Evolutionary conservation across 148 eudicot species (phyloP).

Genomic region (Chenopodium formosanum): DNA sequence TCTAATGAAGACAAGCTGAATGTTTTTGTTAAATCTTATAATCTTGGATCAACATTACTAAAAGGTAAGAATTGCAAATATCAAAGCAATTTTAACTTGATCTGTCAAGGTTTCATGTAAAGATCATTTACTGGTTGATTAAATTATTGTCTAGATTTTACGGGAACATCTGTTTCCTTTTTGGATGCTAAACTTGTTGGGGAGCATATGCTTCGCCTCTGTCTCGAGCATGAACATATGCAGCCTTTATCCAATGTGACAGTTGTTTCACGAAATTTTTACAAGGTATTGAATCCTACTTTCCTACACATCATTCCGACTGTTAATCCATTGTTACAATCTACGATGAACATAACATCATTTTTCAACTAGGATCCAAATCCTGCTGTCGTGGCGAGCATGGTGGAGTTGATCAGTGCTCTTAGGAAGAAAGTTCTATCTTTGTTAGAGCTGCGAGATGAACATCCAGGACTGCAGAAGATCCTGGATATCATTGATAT

Average conservation of each 20-base stretch:
- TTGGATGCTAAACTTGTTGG: slow-evolving; percentile 67
- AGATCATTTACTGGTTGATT: neutral
- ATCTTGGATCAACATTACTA: slow-evolving; percentile 59
- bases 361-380: slow-evolving; percentile 61
- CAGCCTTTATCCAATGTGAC: slow-evolving; percentile 37
- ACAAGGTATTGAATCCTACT: slow-evolving; percentile 56
- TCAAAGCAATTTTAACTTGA: neutral
- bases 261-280: slow-evolving; percentile 54
- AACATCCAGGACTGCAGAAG: slow-evolving; percentile 76
- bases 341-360: neutral
- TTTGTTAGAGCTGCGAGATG: slow-evolving; percentile 65
- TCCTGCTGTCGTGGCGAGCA: slow-evolving; percentile 62
- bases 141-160: slow-evolving; percentile 46
- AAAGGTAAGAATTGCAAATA: slow-evolving; percentile 37
- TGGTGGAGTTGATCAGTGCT: slow-evolving; percentile 60
- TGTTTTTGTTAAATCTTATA: slow-evolving; percentile 62
- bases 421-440: slow-evolving; percentile 48
- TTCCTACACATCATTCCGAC: neutral
- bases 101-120: slow-evolving; percentile 3
- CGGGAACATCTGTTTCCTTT: slow-evolving; percentile 49
- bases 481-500: slow-evolving; percentile 67
- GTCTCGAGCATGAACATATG: slow-evolving; percentile 70
- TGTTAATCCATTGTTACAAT: neutral
- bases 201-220: slow-evolving; percentile 76
- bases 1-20: slow-evolving; percentile 55